These are phyloP conservation scores for Zopfochytrium polystomum DNA, from an alignment of 371 early-diverging fungal species.

Conservation along the genomic window DNA sequence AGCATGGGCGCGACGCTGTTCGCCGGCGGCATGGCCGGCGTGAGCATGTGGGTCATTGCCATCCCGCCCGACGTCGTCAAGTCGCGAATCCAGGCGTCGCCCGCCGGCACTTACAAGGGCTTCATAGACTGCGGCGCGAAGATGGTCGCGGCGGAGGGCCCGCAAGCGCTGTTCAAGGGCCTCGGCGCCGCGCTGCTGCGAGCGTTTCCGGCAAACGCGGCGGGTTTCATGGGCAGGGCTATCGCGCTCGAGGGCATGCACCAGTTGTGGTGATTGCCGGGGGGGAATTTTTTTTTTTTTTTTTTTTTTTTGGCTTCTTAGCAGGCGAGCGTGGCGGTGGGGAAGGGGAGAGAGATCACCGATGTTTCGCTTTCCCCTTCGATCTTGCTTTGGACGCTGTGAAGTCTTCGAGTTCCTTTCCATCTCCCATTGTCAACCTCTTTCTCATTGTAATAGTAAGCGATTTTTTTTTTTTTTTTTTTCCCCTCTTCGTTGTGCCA, in stretches of 20 bases:
- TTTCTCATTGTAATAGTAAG: too few species aligned
- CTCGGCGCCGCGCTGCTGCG: conserved; percentile 90
- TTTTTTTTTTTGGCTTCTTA: too few species aligned
- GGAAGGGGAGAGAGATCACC: too few species aligned
- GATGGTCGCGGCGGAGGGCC: conserved; percentile 41
- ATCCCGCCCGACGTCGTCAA: conserved; percentile 91
- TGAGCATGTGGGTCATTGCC: conserved; percentile 76
- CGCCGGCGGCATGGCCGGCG: conserved; percentile 57
- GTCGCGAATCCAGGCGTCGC: conserved; percentile 75
- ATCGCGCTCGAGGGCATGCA: conserved; percentile 48
- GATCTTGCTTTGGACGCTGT: too few species aligned
- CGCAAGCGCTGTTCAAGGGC: conserved; percentile 70
- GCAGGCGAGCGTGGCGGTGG: too few species aligned
- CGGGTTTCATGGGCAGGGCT: conserved; percentile 46
- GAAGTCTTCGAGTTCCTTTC: too few species aligned
- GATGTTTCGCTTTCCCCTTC: too few species aligned
- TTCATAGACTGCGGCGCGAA: conserved; percentile 70
- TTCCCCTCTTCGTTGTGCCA: too few species aligned
- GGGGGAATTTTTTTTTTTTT: too few species aligned
- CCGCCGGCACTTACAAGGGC: conserved; percentile 67
- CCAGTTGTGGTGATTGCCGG: conserved; percentile 60
- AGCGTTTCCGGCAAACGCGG: conserved; percentile 82
- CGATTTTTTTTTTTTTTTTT: too few species aligned
- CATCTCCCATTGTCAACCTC: too few species aligned
- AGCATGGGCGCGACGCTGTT: conserved; percentile 65